Conservation (phyloP, 176 grass and related monocot species). For the Hsuehochloa calcarea region DNA sequence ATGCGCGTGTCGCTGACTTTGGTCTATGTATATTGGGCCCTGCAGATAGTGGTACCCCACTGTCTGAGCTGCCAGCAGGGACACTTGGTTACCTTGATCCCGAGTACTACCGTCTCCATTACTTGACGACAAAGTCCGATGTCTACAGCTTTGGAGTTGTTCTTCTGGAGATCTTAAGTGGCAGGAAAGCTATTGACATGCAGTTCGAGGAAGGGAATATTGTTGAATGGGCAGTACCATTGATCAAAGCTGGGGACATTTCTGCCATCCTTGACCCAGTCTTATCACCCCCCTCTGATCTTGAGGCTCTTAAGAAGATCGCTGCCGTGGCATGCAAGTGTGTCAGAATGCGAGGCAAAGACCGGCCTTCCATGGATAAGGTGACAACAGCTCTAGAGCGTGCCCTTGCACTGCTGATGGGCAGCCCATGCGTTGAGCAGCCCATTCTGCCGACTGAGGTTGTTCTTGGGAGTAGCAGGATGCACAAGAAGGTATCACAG, state of each 20-base stretch:
- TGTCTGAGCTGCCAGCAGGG: conserved; percentile 87
- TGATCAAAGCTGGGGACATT: conserved; percentile 87
- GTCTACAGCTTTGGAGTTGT: conserved; percentile 96
- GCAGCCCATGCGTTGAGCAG: conserved; percentile 85
- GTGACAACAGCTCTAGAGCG: conserved; percentile 89
- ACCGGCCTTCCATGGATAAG: conserved; percentile 93
- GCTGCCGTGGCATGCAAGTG: conserved; percentile 88
- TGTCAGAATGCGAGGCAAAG: conserved; percentile 94
- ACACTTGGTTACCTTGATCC: conserved; percentile 97
- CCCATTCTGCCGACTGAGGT: conserved; percentile 93
- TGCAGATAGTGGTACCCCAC: conserved; percentile 71
- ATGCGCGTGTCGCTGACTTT: conserved; percentile 91
- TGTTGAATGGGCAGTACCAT: conserved; percentile 90
- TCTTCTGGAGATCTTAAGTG: conserved; percentile 89
- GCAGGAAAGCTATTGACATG: conserved; percentile 96
- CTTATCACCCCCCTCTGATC: conserved; percentile 69
- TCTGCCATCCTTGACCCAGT: conserved; percentile 70
- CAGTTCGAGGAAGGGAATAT: conserved; percentile 97
- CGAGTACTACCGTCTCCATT: conserved; percentile 95
- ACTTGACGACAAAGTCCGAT: conserved; percentile 96
- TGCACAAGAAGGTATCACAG: conserved; percentile 93
- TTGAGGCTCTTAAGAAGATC: conserved; percentile 93
- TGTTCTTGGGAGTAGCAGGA: conserved; percentile 82
- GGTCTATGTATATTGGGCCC: conserved; percentile 92
- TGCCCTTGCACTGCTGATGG: conserved; percentile 88